phyloP scores from a whole-genome alignment of 768 basidiomycete species.

The Kwoniella newhampshirensis region DNA sequence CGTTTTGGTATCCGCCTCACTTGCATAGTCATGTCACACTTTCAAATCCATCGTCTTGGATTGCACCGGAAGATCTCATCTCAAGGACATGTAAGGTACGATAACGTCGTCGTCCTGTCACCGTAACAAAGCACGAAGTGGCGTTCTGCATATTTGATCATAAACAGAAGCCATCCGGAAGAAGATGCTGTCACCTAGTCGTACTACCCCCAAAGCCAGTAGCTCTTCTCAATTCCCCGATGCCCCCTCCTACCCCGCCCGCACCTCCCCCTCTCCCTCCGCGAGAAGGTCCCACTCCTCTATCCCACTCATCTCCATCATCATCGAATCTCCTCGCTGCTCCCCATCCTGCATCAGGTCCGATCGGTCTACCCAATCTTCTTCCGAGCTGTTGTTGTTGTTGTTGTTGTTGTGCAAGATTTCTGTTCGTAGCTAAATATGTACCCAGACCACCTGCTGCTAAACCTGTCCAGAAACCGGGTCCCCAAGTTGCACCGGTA shows the following conservation, averaged over 20 bases:
- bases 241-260: constrained; percentile 54
- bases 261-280: constrained; percentile 60
- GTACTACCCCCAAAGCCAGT: constrained; percentile 77
- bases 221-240: constrained; percentile 62
- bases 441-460: constrained; percentile 70
- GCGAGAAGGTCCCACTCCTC: constrained; percentile 57
- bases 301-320: constrained; percentile 11
- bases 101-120: too few species aligned
- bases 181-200: constrained; percentile 65
- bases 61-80: too few species aligned
- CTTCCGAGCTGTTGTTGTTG: background rate
- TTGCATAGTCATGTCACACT: too few species aligned
- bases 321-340: constrained; percentile 15
- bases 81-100: too few species aligned
- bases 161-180: too few species aligned
- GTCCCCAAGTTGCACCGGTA: constrained; percentile 60
- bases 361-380: background rate
- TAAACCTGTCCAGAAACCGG: constrained; percentile 85
- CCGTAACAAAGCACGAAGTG: too few species aligned
- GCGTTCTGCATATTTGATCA: too few species aligned
- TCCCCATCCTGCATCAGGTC: background rate
- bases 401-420: constrained; percentile 9
- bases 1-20: background rate
- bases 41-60: too few species aligned
- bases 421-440: constrained; percentile 33